These are phyloP conservation scores for Yarrowia alimentaria DNA, from an alignment of 805 yeast genomes.

Conservation along the genomic window DNA sequence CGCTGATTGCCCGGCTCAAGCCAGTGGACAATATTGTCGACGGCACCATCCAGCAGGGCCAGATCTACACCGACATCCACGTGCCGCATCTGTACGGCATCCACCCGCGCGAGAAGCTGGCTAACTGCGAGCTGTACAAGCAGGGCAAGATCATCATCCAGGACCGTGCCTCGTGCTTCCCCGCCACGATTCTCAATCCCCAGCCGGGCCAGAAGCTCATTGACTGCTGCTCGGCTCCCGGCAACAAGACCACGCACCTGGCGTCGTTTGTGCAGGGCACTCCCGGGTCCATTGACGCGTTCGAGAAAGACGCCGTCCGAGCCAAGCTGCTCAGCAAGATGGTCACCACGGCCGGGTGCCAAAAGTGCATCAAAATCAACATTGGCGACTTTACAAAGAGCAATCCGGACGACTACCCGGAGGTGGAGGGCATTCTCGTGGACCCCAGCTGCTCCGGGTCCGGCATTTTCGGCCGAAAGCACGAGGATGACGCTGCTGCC, in stretches of 20 bases:
- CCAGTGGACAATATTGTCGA: constrained; percentile 49
- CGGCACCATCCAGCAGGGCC: constrained; percentile 48
- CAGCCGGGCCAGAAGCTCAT: constrained; percentile 61
- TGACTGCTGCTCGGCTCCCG: constrained; percentile 98
- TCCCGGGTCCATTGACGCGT: constrained; percentile 61
- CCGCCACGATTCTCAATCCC: constrained; percentile 78
- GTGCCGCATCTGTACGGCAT: constrained; percentile 80
- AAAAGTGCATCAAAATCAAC: constrained; percentile 44
- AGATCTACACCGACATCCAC: constrained; percentile 67
- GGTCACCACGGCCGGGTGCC: constrained; percentile 75
- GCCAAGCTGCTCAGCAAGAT: constrained; percentile 68
- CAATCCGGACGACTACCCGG: constrained; percentile 56
- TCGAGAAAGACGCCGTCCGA: constrained; percentile 78
- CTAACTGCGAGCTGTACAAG: constrained; percentile 64
- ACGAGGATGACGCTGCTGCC: constrained; percentile 42
- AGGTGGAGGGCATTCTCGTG: constrained; percentile 77
- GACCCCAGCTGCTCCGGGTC: constrained; percentile 99
- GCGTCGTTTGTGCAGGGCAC: constrained; percentile 57
- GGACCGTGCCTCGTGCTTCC: constrained; percentile 96
- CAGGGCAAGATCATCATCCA: constrained; percentile 84
- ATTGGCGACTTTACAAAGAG: constrained; percentile 62
- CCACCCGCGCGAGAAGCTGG: constrained; percentile 69
- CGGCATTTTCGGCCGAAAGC: constrained; percentile 90
- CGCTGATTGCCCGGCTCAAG: constrained; percentile 45
- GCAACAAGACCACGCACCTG: constrained; percentile 92